phyloP scores from a whole-genome alignment of 164 flowering plant genomes.

The Taxillus chinensis region DNA sequence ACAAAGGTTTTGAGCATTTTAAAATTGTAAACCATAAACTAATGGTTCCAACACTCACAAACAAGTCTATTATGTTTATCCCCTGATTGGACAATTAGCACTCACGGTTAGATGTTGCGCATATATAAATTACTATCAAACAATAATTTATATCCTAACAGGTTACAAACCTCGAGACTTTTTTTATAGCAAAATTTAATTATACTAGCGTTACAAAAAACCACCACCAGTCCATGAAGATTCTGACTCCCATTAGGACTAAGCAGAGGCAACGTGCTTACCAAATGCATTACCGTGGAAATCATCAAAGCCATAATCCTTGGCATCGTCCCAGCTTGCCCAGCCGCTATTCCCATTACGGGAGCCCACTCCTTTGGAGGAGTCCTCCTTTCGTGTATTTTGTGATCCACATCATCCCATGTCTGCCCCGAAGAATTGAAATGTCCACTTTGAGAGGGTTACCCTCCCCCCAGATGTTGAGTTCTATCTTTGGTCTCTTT shows the following conservation, averaged over 20 bases:
- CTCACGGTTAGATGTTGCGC: conserved; percentile 14
- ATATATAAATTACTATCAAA: conserved; percentile 19
- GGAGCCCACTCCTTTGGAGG: conserved; percentile 30
- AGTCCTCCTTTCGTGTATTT: conserved; percentile 34
- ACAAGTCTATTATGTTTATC: too few species aligned
- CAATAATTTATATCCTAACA: too few species aligned
- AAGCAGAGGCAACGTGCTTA: conserved; percentile 25
- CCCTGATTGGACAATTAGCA: conserved; percentile 17
- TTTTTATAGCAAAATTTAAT: conserved; percentile 2
- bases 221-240: conserved; percentile 75
- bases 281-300: conserved; percentile 39
- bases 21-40: conserved; percentile 9
- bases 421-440: conserved; percentile 30
- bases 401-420: conserved; percentile 87
- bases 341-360: conserved; percentile 56
- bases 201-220: conserved; percentile 46
- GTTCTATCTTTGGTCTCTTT: conserved; percentile 60
- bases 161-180: not conserved
- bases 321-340: conserved; percentile 95
- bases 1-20: not conserved
- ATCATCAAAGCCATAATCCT: conserved; percentile 64
- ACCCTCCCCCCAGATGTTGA: conserved; percentile 32
- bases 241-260: conserved; percentile 62
- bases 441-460: conserved; percentile 28
- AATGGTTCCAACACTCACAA: conserved; percentile 9